Conservation (phyloP, 352 stramenopile species). For the Phytopythium kandeliae region DNA sequence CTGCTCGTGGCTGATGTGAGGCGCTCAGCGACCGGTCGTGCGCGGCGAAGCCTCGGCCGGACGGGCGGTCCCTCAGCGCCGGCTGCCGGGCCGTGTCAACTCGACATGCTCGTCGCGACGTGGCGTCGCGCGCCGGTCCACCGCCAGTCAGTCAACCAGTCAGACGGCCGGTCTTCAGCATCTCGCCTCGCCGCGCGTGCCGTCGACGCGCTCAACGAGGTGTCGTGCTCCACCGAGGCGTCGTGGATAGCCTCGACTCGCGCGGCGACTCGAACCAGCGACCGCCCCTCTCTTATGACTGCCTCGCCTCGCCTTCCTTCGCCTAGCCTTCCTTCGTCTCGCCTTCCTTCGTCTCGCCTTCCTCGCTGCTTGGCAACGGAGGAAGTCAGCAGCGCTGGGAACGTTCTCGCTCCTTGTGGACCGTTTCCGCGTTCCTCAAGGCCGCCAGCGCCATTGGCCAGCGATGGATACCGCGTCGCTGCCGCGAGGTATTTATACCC, state of each 20-base stretch:
- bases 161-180: background rate
- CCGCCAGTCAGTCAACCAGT: background rate
- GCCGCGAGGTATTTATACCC: conserved; percentile 4
- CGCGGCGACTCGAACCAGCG: no score
- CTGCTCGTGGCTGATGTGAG: no score
- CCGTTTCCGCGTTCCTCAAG: background rate
- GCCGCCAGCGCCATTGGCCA: background rate
- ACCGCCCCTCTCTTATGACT: no score
- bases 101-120: no score
- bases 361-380: background rate
- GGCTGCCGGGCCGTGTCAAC: no score
- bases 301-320: no score
- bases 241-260: no score
- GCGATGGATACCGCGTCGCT: background rate
- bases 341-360: no score
- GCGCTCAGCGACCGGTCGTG: no score
- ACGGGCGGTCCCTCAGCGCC: no score
- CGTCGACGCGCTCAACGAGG: background rate
- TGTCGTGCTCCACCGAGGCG: background rate
- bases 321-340: no score
- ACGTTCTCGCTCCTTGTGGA: background rate
- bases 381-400: background rate
- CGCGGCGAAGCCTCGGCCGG: no score
- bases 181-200: background rate
- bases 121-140: background rate